Percentiles rank a stretch among this genome's conserved stretches.
Conservation (phyloP, 2,329 filamentous ascomycete genomes). For the Cryphonectria carpinicola region DNA sequence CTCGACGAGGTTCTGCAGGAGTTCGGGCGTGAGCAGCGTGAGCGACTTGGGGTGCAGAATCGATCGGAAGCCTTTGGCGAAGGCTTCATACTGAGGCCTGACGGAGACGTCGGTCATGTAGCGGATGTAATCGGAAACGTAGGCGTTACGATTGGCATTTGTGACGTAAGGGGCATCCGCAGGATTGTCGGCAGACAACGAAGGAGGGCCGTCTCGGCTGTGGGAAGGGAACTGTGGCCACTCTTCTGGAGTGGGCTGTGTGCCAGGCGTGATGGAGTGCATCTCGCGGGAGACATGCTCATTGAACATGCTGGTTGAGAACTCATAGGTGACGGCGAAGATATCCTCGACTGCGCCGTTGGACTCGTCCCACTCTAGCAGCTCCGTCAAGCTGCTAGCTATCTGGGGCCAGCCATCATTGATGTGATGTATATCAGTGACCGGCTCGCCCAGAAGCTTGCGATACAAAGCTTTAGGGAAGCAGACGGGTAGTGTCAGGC, state of each 20-base stretch:
- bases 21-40: slow-evolving; percentile 68
- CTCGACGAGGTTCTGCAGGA: slow-evolving; percentile 80
- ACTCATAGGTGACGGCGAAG: slow-evolving; percentile 85
- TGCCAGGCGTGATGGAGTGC: slow-evolving; percentile 41
- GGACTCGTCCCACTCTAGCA: slow-evolving; percentile 76
- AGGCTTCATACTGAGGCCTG: slow-evolving; percentile 76
- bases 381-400: slow-evolving; percentile 70
- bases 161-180: slow-evolving; percentile 75
- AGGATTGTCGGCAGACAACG: slow-evolving; percentile 42
- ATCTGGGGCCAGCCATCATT: slow-evolving; percentile 86
- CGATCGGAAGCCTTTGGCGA: slow-evolving; percentile 77
- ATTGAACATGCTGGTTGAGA: slow-evolving; percentile 68
- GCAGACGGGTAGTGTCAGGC: slow-evolving; percentile 85
- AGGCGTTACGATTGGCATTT: slow-evolving; percentile 75
- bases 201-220: slow-evolving; percentile 5
- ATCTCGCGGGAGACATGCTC: slow-evolving; percentile 61
- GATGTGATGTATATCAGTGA: slow-evolving; percentile 75
- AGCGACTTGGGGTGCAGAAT: slow-evolving; percentile 75
- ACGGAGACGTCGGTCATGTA: slow-evolving; percentile 83
- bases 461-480: slow-evolving; percentile 86
- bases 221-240: slow-evolving; percentile 59
- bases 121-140: slow-evolving; percentile 81
- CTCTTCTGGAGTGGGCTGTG: slow-evolving; percentile 22
- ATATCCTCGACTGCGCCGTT: slow-evolving; percentile 80
- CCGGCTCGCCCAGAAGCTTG: slow-evolving; percentile 72